A percentile compares a stretch with the other conserved stretches of the same genome.
Conservation (phyloP, 148 eudicot genomes). For the Rheum nobile region DNA sequence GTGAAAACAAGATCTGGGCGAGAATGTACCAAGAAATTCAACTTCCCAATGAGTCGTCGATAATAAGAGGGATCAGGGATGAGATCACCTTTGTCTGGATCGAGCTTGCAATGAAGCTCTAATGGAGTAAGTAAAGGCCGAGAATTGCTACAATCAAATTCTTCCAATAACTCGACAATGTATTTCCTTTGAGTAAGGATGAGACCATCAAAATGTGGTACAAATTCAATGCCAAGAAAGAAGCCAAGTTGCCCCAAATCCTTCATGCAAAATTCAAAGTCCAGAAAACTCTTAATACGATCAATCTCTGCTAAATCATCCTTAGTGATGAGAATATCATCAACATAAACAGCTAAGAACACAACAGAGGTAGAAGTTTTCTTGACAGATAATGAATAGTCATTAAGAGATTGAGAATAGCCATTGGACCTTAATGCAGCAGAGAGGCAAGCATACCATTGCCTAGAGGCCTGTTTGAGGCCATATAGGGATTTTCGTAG, state of each 20-base stretch:
- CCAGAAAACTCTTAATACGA: background rate
- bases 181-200: background rate
- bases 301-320: background rate
- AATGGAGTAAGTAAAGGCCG: background rate
- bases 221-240: background rate
- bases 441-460: conserved; percentile 6
- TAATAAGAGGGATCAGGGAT: background rate
- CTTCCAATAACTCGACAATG: background rate
- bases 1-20: background rate
- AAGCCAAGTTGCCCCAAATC: background rate
- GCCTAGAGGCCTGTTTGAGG: conserved; percentile 1
- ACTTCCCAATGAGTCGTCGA: background rate
- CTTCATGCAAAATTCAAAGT: background rate
- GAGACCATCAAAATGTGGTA: background rate
- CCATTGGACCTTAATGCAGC: background rate
- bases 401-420: background rate
- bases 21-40: background rate
- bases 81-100: background rate
- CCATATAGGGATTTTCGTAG: background rate
- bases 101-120: background rate
- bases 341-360: background rate
- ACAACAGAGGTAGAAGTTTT: background rate
- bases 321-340: background rate
- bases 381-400: background rate
- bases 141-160: background rate